A percentile compares a stretch with the other conserved stretches of the same genome.
These are phyloP conservation scores for Colletotrichum sidae DNA, from an alignment of 2,329 filamentous ascomycete genomes.

Conservation along the genomic window DNA sequence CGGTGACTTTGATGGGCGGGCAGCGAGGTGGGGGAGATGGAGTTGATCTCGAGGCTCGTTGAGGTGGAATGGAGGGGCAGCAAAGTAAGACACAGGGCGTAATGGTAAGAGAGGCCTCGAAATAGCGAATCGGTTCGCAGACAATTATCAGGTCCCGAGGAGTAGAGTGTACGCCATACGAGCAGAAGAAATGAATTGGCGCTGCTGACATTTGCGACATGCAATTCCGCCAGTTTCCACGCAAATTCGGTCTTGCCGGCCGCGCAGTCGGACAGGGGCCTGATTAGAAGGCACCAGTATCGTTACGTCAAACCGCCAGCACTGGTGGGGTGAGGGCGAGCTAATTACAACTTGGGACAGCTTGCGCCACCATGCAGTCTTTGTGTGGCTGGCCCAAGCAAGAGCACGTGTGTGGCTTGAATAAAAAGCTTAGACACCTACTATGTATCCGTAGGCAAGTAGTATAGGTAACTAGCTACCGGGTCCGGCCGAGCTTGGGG, in stretches of 20 bases:
- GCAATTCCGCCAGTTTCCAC: slow-evolving; percentile 28
- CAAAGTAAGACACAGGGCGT: not conserved
- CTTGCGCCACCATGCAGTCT: slow-evolving; percentile 11
- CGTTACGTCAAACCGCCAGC: not conserved
- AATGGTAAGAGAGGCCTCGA: too few relatives aligned
- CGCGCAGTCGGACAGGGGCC: too few relatives aligned
- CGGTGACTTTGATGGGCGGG: too few relatives aligned
- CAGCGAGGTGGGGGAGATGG: not conserved
- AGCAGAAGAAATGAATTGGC: slow-evolving; percentile 32
- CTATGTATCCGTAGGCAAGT: too few relatives aligned
- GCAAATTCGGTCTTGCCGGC: slow-evolving; percentile 1
- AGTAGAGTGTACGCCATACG: not conserved
- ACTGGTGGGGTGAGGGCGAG: not conserved
- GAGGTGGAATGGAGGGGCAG: slow-evolving; percentile 32
- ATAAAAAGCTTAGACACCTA: too few relatives aligned
- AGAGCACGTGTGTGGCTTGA: too few relatives aligned
- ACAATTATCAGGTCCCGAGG: too few relatives aligned
- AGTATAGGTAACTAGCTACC: too few relatives aligned
- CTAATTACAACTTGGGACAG: not conserved
- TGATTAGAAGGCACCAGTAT: not conserved
- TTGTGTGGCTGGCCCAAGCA: not conserved
- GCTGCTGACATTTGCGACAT: not conserved
- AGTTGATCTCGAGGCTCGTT: not conserved
- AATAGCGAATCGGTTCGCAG: too few relatives aligned
- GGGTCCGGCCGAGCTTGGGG: too few relatives aligned